Evolutionary conservation across 2,329 filamentous ascomycete genomes (phyloP), one percentile per base, ranked within the genome.

Genomic region (Setomelanomma holmii): DNA sequence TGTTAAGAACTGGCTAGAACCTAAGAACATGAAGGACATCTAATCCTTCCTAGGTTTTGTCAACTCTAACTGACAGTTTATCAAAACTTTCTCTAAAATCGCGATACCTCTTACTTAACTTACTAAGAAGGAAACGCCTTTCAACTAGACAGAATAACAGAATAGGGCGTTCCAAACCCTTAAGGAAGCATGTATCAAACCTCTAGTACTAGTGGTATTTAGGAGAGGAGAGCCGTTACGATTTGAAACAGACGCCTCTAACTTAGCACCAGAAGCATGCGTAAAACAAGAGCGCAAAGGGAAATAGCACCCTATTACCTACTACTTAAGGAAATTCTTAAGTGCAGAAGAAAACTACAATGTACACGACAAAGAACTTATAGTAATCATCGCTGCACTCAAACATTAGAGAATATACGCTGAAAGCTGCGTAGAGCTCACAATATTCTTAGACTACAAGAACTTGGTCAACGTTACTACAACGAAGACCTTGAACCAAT

Each of bases 61-160:
- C 16, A 45, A 22, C 33, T 45, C 36, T 45, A 45, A 45, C 33
- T 36, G 19, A 45, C 35, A 45, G 20, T 45, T 45, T 38, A 45
- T 36, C 17, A 11, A 35, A 45, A 20, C n/a, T 11, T 45, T 22
- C 43, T 5, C n/a, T 30, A 30, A 12, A 30, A 30, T 30, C 12
- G 24, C 24, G 6, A 30, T 12, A 6, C 24, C 12, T 6, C 24
- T 30, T 30, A 30, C 24, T 7, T 7, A 30, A 6, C 24, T 30
- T 30, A 30, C 24, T 6, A 30, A 12, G 24, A 30, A 30, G 12
- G 24, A 30, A 6, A 30, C 24, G 7, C 24, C 24, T 30, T 30
- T 7, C 7, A 30, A 7, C 6, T 30, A 30, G 24, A 12, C 7
- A 6, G 24, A 30, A 12, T 7, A 30, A 12, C 3, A 36, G 36